phyloP scores from a whole-genome alignment of 2,329 filamentous ascomycete genomes.

The Helotiales sp. region DNA sequence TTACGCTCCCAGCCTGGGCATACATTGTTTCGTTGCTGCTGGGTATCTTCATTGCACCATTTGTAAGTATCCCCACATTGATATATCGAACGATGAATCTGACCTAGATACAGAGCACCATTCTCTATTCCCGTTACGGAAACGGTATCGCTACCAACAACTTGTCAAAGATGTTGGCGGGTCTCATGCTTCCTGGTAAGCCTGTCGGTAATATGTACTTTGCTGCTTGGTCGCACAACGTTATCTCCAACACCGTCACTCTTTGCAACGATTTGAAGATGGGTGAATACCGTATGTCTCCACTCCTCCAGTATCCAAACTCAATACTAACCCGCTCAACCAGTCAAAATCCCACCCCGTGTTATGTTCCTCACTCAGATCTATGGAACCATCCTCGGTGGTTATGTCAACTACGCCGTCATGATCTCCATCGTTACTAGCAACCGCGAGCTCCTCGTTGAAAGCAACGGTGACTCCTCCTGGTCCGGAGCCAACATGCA shows the following conservation, averaged over 20 bases:
- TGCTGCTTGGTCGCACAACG: slow-evolving; percentile 58
- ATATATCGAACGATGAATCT: not conserved
- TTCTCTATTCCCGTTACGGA: slow-evolving; percentile 53
- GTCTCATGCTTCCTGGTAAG: slow-evolving; percentile 44
- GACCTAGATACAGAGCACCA: slow-evolving; percentile 42
- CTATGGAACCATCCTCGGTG: slow-evolving; percentile 43
- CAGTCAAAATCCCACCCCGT: slow-evolving; percentile 49
- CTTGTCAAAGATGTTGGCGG: slow-evolving; percentile 52
- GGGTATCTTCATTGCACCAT: slow-evolving; percentile 46
- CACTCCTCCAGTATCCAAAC: not conserved
- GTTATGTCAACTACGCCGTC: slow-evolving; percentile 47
- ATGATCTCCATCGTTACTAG: slow-evolving; percentile 46
- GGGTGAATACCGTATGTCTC: slow-evolving; percentile 53
- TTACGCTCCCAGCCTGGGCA: slow-evolving; percentile 43
- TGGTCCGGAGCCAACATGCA: slow-evolving; percentile 52
- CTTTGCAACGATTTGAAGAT: slow-evolving; percentile 56
- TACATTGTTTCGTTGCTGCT: slow-evolving; percentile 42
- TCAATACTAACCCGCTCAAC: slow-evolving; percentile 23
- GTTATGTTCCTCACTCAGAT: slow-evolving; percentile 47
- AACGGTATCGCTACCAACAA: slow-evolving; percentile 61
- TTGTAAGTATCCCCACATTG: slow-evolving; percentile 38
- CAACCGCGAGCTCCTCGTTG: slow-evolving; percentile 42
- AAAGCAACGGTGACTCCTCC: slow-evolving; percentile 44
- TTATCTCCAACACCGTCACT: slow-evolving; percentile 50
- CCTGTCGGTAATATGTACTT: slow-evolving; percentile 47